Evolutionary conservation across 2,329 filamentous ascomycete genomes (phyloP).

Genomic region (Aspergillus awamori): DNA sequence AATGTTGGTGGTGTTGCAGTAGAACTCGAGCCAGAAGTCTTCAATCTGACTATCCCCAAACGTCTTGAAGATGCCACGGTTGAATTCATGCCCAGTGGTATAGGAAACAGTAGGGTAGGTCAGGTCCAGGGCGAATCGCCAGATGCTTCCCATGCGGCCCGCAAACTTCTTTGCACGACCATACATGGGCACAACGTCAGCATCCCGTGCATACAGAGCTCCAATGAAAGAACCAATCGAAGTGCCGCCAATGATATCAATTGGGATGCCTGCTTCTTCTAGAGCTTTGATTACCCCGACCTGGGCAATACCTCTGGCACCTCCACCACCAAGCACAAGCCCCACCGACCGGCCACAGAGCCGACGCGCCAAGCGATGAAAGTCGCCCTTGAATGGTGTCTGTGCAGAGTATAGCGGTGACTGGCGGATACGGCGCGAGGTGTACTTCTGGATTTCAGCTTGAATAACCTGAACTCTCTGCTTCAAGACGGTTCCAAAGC

Average conservation of each 20-base stretch:
- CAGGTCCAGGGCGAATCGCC: constrained; percentile 94
- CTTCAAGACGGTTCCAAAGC: constrained; percentile 83
- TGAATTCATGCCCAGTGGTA: constrained; percentile 98
- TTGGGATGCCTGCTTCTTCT: constrained; percentile 93
- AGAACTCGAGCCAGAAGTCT: constrained; percentile 98
- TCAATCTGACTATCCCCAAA: constrained; percentile 97
- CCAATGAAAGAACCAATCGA: constrained; percentile 97
- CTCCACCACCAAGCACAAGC: constrained; percentile 89
- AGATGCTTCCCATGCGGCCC: constrained; percentile 98
- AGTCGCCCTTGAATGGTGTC: constrained; percentile 92
- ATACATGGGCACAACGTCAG: constrained; percentile 95
- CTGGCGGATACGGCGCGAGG: constrained; percentile 86
- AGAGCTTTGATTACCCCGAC: constrained; percentile 92
- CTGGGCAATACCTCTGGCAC: constrained; percentile 87
- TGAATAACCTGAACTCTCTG: constrained; percentile 92
- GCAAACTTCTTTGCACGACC: constrained; percentile 96
- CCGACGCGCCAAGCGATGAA: constrained; percentile 85
- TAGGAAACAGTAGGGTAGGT: constrained; percentile 97
- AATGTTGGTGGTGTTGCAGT: constrained; percentile 99
- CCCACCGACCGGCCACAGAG: constrained; percentile 94
- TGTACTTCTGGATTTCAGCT: constrained; percentile 98
- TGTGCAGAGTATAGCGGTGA: constrained; percentile 88
- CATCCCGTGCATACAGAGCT: constrained; percentile 91
- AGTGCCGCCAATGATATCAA: constrained; percentile 92
- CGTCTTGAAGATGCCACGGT: constrained; percentile 97